phyloP scores from a whole-genome alignment of 139 green algal species.

The Edaphochlamys debaryana region DNA sequence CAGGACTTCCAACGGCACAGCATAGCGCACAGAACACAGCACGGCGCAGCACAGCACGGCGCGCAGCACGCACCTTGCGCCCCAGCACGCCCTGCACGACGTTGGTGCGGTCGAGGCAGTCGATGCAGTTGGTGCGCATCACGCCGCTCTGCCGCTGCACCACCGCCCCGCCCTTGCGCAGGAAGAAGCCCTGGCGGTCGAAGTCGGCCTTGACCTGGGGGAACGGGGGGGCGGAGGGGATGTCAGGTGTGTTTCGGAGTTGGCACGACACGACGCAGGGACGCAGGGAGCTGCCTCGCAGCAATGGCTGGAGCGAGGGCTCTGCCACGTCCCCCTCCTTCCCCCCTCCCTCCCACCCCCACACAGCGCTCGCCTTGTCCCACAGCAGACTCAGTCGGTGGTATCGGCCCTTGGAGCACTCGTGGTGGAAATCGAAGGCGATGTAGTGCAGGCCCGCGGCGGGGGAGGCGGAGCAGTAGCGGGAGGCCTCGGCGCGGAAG shows the following conservation, averaged over 20 bases:
- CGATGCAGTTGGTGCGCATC: constrained; percentile 94
- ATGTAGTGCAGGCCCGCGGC: constrained; percentile 55
- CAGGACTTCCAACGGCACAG: too few species aligned
- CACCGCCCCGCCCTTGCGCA: constrained; percentile 20
- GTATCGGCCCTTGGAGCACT: constrained; percentile 85
- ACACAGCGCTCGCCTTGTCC: constrained; percentile 54
- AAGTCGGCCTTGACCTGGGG: constrained; percentile 44
- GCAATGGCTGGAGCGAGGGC: too few species aligned
- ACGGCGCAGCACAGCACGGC: too few species aligned
- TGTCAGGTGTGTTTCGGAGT: not conserved
- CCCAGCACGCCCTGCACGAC: constrained; percentile 89
- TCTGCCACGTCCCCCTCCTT: too few species aligned
- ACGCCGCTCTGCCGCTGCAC: constrained; percentile 65
- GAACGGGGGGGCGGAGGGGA: not conserved
- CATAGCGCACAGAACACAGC: too few species aligned
- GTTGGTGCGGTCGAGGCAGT: constrained; percentile 98
- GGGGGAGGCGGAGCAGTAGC: constrained; percentile 2
- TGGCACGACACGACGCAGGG: not conserved
- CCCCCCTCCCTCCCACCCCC: not conserved
- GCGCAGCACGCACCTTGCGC: constrained; percentile 65
- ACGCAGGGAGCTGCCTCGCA: too few species aligned
- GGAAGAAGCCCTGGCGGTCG: constrained; percentile 37
- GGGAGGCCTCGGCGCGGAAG: constrained; percentile 57
- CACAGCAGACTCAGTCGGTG: constrained; percentile 75
- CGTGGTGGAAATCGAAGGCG: constrained; percentile 92